These are phyloP conservation scores for Monosporascus sp. DNA, from an alignment of 2,329 filamentous ascomycete genomes.

Conservation along the genomic window DNA sequence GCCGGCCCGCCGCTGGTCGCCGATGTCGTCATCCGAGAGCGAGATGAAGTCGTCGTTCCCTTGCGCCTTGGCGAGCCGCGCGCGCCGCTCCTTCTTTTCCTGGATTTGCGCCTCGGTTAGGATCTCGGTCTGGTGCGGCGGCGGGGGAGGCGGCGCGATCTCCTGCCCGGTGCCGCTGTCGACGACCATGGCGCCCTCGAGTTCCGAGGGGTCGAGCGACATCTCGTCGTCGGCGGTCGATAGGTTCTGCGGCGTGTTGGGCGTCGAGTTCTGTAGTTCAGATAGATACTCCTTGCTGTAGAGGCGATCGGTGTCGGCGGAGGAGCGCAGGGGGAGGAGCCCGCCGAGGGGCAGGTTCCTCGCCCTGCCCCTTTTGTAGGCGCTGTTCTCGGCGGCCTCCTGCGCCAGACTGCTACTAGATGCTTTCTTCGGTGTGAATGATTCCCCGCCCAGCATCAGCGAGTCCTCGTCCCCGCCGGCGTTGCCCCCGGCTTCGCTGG, in stretches of 20 bases:
- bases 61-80: conserved; percentile 61
- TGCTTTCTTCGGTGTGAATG: conserved; percentile 58
- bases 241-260: conserved; percentile 69
- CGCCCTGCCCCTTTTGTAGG: conserved; percentile 48
- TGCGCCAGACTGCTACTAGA: conserved; percentile 46
- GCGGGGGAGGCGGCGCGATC: conserved; percentile 29
- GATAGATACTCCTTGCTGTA: conserved; percentile 86
- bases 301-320: conserved; percentile 61
- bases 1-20: conserved; percentile 22
- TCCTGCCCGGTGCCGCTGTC: conserved; percentile 32
- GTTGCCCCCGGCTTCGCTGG: conserved; percentile 48
- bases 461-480: conserved; percentile 45
- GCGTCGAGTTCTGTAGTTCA: conserved; percentile 81
- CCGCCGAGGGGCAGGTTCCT: conserved; percentile 38
- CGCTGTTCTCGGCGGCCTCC: conserved; percentile 62
- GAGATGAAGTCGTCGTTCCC: conserved; percentile 57
- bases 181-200: conserved; percentile 63
- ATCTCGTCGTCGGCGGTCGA: conserved; percentile 47
- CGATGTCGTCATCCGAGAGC: conserved; percentile 46
- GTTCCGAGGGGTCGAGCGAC: conserved; percentile 54
- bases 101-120: conserved; percentile 80
- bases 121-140: conserved; percentile 46
- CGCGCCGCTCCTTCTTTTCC: conserved; percentile 85
- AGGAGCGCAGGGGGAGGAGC: conserved; percentile 53
- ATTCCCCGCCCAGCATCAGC: conserved; percentile 32